A percentile compares a stretch with the other conserved stretches of the same genome.
phyloP scores from a whole-genome alignment of 2,329 filamentous ascomycete species.

The Phyllosticta ampelicida region DNA sequence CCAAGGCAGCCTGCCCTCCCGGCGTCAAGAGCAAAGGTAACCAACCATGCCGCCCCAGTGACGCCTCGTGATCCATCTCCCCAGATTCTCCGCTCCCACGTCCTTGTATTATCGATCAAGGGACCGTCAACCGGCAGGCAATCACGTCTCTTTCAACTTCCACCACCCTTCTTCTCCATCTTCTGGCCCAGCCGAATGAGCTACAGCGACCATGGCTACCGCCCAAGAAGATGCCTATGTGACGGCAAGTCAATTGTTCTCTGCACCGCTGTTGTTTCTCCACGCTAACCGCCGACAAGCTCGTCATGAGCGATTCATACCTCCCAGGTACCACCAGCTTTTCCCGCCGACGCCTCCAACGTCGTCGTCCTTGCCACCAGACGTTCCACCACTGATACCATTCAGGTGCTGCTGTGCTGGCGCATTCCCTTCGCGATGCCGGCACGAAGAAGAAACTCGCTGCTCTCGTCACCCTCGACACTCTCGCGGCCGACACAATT shows the following conservation, averaged over 20 bases:
- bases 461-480: conserved; percentile 71
- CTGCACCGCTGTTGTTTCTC: not conserved
- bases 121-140: conserved; percentile 7
- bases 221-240: conserved; percentile 51
- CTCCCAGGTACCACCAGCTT: conserved; percentile 60
- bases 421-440: conserved; percentile 86
- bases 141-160: conserved; percentile 5
- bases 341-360: not conserved
- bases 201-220: conserved; percentile 21
- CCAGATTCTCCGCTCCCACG: conserved; percentile 10
- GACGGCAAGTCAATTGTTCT: conserved; percentile 40
- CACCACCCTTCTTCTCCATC: conserved; percentile 31
- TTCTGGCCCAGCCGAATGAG: conserved; percentile 47
- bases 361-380: not conserved
- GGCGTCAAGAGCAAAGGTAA: conserved; percentile 2
- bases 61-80: conserved; percentile 10
- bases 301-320: conserved; percentile 85
- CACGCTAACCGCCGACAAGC: conserved; percentile 43
- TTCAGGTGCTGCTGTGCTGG: conserved; percentile 79
- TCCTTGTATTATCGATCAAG: conserved; percentile 5
- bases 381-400: not conserved
- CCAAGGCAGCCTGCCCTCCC: not conserved
- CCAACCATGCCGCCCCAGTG: conserved; percentile 7
- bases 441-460: conserved; percentile 78
- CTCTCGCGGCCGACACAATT: conserved; percentile 63